These are phyloP conservation scores for Protoeuglena noctilucae DNA, from an alignment of 139 green algal species.

Conservation along the genomic window DNA sequence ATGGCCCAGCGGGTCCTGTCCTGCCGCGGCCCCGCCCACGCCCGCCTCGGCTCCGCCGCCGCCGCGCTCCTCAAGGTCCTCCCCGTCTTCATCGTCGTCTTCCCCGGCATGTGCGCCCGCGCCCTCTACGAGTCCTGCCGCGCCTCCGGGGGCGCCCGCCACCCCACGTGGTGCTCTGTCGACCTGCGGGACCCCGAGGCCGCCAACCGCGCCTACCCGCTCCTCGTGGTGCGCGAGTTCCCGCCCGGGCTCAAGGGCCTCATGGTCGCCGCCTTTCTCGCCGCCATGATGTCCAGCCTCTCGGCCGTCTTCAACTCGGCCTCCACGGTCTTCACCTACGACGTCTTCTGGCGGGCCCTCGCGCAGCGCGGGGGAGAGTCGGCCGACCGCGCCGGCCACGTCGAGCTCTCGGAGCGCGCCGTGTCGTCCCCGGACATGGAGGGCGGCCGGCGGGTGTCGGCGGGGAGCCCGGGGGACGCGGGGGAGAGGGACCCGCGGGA, in stretches of 20 bases:
- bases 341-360: constrained; percentile 19
- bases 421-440: too few relatives aligned
- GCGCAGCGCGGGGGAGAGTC: too few relatives aligned
- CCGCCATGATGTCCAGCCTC: constrained; percentile 22
- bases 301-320: constrained; percentile 26
- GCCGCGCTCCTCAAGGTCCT: constrained; percentile 22
- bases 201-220: constrained; percentile 6
- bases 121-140: constrained; percentile 9
- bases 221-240: constrained; percentile 24
- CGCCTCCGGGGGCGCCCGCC: not conserved
- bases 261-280: constrained; percentile 21
- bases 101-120: constrained; percentile 26
- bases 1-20: constrained; percentile 26
- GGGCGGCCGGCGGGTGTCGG: too few relatives aligned
- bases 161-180: constrained; percentile 2
- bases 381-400: not conserved
- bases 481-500: too few relatives aligned
- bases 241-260: constrained; percentile 12
- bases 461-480: too few relatives aligned
- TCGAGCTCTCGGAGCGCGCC: too few relatives aligned
- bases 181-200: constrained; percentile 1
- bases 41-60: constrained; percentile 12
- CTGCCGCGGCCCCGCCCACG: constrained; percentile 13
- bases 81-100: constrained; percentile 27
- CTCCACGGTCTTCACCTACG: constrained; percentile 25